These are phyloP conservation scores for Dactylonectria macrodidyma DNA, from an alignment of 2,329 filamentous ascomycete species.

Conservation along the genomic window DNA sequence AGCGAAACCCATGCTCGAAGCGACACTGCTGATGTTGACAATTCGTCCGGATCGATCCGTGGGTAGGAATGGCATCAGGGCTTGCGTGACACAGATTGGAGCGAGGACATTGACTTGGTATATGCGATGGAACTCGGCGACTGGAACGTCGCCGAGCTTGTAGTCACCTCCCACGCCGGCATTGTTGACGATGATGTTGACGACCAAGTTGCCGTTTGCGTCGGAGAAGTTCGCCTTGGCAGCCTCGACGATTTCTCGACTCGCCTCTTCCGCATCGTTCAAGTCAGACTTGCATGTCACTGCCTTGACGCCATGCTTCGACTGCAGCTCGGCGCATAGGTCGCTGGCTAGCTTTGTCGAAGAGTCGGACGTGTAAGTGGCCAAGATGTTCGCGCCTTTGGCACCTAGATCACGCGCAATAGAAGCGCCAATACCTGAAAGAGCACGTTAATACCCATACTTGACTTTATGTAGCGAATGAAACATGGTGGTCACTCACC, in stretches of 20 bases:
- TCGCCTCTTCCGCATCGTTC: too few species aligned
- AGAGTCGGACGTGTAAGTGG: too few species aligned
- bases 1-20: conserved; percentile 60
- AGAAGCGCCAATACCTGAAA: too few species aligned
- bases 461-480: too few species aligned
- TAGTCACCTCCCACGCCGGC: conserved; percentile 78
- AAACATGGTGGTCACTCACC: too few species aligned
- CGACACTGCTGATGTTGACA: conserved; percentile 65
- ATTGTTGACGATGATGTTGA: conserved; percentile 88
- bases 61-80: conserved; percentile 77
- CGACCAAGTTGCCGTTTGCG: conserved; percentile 60
- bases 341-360: too few species aligned
- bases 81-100: conserved; percentile 81
- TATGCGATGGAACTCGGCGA: conserved; percentile 75
- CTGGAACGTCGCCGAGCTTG: conserved; percentile 69
- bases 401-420: too few species aligned
- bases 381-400: too few species aligned
- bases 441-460: too few species aligned
- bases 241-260: conserved; percentile 31
- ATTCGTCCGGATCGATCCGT: conserved; percentile 74
- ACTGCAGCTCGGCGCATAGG: too few species aligned
- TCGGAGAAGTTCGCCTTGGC: conserved; percentile 24
- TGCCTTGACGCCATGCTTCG: too few species aligned
- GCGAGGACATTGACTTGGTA: conserved; percentile 83
- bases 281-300: too few species aligned